Percentiles rank a stretch among this genome's conserved stretches.
Conservation (phyloP, 768 basidiomycete species). For the Paxillus involutus region DNA sequence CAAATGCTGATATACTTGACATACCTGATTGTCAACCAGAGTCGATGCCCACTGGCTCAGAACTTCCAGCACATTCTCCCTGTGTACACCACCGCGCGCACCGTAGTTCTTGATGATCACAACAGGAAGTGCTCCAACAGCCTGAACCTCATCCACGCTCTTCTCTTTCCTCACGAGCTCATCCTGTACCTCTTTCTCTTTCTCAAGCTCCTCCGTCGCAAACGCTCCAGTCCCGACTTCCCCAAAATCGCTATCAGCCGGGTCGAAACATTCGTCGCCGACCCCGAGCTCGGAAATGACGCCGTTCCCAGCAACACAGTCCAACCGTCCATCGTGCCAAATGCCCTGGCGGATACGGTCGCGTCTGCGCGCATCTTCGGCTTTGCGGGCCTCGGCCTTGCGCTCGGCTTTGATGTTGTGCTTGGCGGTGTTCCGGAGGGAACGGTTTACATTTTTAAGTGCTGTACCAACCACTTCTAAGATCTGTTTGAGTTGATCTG, state of each 20-base stretch:
- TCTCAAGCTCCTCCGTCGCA: conserved; percentile 19
- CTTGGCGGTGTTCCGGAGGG: conserved; percentile 46
- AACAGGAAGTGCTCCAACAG: conserved; percentile 70
- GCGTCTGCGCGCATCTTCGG: conserved; percentile 38
- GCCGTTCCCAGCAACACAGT: conserved; percentile 84
- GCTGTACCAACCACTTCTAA: conserved; percentile 75
- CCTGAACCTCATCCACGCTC: conserved; percentile 45
- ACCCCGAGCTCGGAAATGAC: conserved; percentile 83
- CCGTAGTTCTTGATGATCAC: conserved; percentile 85
- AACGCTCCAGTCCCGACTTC: conserved; percentile 5
- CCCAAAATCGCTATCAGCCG: conserved; percentile 31
- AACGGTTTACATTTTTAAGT: conserved; percentile 60
- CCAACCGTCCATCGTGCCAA: conserved; percentile 87
- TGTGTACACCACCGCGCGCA: conserved; percentile 50
- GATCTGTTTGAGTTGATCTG: conserved; percentile 83
- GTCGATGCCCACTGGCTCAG: conserved; percentile 84
- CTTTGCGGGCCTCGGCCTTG: conserved; percentile 35
- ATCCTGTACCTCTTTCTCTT: conserved; percentile 31
- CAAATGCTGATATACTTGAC: conserved; percentile 5
- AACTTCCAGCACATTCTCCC: conserved; percentile 72
- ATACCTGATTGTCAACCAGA: conserved; percentile 78
- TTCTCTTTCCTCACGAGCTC: conserved; percentile 30
- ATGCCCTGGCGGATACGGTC: conserved; percentile 58
- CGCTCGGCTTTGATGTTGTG: conserved; percentile 38
- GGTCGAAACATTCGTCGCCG: conserved; percentile 64